These are phyloP conservation scores for Paramecium caudatum DNA, from an alignment of 73 alveolate genomes.

Conservation along the genomic window DNA sequence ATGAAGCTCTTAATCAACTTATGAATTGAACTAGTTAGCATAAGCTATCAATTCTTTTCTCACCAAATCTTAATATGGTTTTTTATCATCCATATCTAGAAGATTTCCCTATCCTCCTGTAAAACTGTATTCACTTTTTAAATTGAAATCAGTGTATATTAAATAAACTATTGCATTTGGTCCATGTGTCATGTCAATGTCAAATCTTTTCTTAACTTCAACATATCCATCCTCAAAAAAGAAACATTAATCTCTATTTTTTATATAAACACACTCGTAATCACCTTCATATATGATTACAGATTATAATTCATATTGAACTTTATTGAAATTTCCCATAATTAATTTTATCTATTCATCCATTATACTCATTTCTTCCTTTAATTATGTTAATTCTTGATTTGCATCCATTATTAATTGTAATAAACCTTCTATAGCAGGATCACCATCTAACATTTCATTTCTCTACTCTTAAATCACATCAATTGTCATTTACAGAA, in stretches of 20 bases:
- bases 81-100: slow-evolving; percentile 6
- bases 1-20: slow-evolving; percentile 27
- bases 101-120: slow-evolving; percentile 46
- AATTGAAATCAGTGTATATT: neutral
- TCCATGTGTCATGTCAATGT: neutral
- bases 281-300: slow-evolving; percentile 38
- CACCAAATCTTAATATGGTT: slow-evolving; percentile 1
- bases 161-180: neutral
- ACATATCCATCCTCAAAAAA: slow-evolving; percentile 54
- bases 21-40: neutral
- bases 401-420: slow-evolving; percentile 41
- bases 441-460: slow-evolving; percentile 62
- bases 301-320: slow-evolving; percentile 5
- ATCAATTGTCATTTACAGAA: neutral
- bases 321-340: slow-evolving; percentile 18
- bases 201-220: slow-evolving; percentile 41
- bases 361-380: neutral
- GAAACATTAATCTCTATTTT: neutral
- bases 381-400: neutral
- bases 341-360: neutral
- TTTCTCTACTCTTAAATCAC: slow-evolving; percentile 16
- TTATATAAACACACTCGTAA: slow-evolving; percentile 47
- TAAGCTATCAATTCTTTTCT: slow-evolving; percentile 9
- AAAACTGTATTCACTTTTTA: neutral
- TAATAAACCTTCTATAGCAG: slow-evolving; percentile 55